phyloP scores from a whole-genome alignment of 805 yeast species.

The Helenozyma baotianmanensis region DNA sequence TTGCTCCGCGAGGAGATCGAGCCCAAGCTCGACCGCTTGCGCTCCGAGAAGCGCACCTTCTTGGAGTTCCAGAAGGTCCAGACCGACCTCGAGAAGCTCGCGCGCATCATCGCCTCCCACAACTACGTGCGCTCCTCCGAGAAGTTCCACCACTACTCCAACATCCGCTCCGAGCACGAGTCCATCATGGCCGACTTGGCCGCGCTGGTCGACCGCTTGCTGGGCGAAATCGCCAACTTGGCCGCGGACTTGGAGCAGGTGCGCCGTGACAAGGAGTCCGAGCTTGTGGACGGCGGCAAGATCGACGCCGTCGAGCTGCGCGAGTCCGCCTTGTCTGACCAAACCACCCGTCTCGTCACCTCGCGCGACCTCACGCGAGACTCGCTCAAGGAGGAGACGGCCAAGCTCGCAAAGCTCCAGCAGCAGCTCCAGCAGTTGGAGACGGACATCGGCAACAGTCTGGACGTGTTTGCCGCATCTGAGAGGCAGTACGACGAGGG shows the following conservation, averaged over 20 bases:
- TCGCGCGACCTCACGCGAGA: slow-evolving; percentile 53
- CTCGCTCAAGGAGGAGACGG: slow-evolving; percentile 45
- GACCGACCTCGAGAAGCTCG: slow-evolving; percentile 69
- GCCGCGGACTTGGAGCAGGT: slow-evolving; percentile 56
- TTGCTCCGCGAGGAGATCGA: slow-evolving; percentile 83
- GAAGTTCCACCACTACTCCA: slow-evolving; percentile 41
- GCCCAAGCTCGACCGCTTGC: slow-evolving; percentile 78
- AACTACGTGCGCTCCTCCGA: slow-evolving; percentile 49
- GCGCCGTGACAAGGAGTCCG: slow-evolving; percentile 50
- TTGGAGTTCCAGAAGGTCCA: slow-evolving; percentile 84
- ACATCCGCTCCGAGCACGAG: slow-evolving; percentile 39
- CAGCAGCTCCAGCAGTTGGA: slow-evolving; percentile 29
- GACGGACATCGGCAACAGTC: slow-evolving; percentile 33
- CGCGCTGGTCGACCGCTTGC: slow-evolving; percentile 41
- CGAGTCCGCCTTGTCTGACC: slow-evolving; percentile 57
- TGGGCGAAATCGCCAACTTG: slow-evolving; percentile 53
- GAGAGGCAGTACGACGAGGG: slow-evolving; percentile 44
- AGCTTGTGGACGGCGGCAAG: slow-evolving; percentile 55
- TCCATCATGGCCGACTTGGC: slow-evolving; percentile 37
- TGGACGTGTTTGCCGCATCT: slow-evolving; percentile 32
- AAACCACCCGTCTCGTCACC: slow-evolving; percentile 64
- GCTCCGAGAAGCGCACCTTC: slow-evolving; percentile 76
- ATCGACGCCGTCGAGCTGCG: slow-evolving; percentile 54
- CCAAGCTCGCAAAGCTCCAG: slow-evolving; percentile 14
- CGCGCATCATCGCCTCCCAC: slow-evolving; percentile 72